A percentile compares a stretch with the other conserved stretches of the same genome.
These are phyloP conservation scores for Aspergillus diversus DNA, from an alignment of 495 filamentous ascomycete species.

Conservation along the genomic window DNA sequence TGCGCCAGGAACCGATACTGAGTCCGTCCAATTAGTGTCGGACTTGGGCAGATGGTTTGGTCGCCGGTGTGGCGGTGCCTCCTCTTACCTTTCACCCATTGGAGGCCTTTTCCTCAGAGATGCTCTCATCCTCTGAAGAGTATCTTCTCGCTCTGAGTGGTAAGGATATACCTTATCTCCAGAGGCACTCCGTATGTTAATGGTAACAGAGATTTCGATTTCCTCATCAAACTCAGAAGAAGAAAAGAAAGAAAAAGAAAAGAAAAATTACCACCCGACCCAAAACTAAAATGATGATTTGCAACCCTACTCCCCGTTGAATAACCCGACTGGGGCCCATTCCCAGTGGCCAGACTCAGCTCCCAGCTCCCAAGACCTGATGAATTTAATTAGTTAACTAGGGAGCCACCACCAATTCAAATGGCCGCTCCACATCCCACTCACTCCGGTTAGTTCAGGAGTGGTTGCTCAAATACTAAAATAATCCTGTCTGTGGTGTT, in stretches of 20 bases:
- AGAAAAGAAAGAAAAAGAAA: background rate
- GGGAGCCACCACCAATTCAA: background rate
- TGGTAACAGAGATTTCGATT: background rate
- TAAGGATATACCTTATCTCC: background rate
- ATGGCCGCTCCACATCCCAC: background rate
- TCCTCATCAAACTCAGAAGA: background rate
- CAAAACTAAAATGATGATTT: background rate
- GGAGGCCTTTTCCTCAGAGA: background rate
- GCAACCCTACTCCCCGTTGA: background rate
- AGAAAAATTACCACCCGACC: background rate
- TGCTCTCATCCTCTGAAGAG: no score
- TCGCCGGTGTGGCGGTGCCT: slow-evolving; percentile 17
- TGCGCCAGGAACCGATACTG: slow-evolving; percentile 16
- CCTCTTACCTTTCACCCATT: background rate
- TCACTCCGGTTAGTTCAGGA: slow-evolving; percentile 3
- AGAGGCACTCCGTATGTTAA: background rate
- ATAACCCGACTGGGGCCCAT: background rate
- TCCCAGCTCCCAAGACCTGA: background rate
- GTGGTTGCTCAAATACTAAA: background rate
- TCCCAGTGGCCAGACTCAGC: background rate
- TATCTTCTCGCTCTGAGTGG: no score
- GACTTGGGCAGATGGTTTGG: background rate
- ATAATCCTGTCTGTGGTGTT: no score
- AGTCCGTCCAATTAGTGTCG: slow-evolving; percentile 13
- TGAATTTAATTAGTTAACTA: background rate